A percentile compares a stretch with the other conserved stretches of the same genome.
Conservation (phyloP, 2,329 filamentous ascomycete species). For the Ceratocystis variospora region DNA sequence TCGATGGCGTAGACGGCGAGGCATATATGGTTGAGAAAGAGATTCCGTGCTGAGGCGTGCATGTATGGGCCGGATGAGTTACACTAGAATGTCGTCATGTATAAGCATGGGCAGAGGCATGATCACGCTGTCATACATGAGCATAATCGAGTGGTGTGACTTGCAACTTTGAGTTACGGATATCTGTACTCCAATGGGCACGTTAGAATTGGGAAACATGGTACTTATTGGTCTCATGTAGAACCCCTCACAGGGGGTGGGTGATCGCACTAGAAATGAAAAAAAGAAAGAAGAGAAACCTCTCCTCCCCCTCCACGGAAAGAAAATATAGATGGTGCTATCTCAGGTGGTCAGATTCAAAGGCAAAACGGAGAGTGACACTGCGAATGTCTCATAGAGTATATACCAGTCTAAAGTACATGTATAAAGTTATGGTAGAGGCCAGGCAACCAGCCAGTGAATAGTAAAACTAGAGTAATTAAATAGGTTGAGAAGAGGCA, state of each 20-base stretch:
- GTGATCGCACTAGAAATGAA: background rate
- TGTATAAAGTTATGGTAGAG: background rate
- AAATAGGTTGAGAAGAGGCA: too few species aligned
- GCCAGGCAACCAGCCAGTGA: background rate
- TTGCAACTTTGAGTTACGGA: background rate
- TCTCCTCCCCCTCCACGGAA: too few species aligned
- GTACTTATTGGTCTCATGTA: background rate
- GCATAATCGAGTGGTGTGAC: background rate
- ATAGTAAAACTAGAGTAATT: too few species aligned
- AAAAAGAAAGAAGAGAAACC: background rate
- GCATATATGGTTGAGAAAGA: constrained; percentile 42
- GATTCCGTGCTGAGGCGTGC: constrained; percentile 27
- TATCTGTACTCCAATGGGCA: background rate
- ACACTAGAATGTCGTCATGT: background rate
- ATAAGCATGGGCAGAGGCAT: background rate
- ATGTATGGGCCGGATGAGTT: constrained; percentile 12
- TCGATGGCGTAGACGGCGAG: constrained; percentile 38
- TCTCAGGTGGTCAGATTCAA: too few species aligned
- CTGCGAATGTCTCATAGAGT: background rate
- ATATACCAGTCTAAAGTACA: background rate
- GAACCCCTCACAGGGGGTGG: background rate
- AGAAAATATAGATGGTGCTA: too few species aligned
- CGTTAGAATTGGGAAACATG: background rate
- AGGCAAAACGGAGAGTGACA: too few species aligned
- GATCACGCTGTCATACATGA: background rate